Base-by-base conservation (phyloP, 768 basidiomycete genomes). In the Fomitopsis pulvina region DNA sequence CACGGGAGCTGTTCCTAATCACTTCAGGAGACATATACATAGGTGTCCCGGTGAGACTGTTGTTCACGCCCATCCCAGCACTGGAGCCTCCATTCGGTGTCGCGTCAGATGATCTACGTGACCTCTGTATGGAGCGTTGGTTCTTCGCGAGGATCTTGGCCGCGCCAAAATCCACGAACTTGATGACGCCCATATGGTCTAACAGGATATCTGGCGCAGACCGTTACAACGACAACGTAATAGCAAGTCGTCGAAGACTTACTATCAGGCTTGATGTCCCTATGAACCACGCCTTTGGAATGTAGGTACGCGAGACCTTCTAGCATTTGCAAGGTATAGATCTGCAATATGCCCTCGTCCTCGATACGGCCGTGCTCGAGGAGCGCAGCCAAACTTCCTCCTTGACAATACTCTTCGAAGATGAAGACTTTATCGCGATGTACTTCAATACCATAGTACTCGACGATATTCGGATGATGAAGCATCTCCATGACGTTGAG, bases 21-120 rank as follows among this genome's bases (percentile, higher is more conserved):
- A 96, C 83, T 64, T 99, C 96, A 1, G 96, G 96, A 4, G 94
- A 96, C 92, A 99, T 97, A 67, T 99, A 98, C 95, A 98, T 98
- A 0, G 96, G 96, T 11, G 96, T 99, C 16, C 93, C 95, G 1
- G 94, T 96, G 28, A 99, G 70, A 57, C 88, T 89, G 68, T 92
- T 93, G 34, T 37, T 45, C 12, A 38, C 32, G 21, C 54, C 54
- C 22, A 32, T 63, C 4, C 72, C 67, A 39, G 59, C 65, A 12
- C 64, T 57, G 14, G 63, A 52, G 28, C 71, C 58, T 63, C 76
- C 58, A 18, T 52, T 18, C 14, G 47, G 57, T 20, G 60, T 59
- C n/a, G 68, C 61, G 49, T 78, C 80, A 2, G 75, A 61, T 6
- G 68, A 70, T 24, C 84, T 80, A 27, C 88, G 82, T 12, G 85